A percentile compares a stretch with the other conserved stretches of the same genome.
These are phyloP conservation scores for Juglanconis sp. DNA, from an alignment of 2,329 filamentous ascomycete genomes.

Conservation along the genomic window DNA sequence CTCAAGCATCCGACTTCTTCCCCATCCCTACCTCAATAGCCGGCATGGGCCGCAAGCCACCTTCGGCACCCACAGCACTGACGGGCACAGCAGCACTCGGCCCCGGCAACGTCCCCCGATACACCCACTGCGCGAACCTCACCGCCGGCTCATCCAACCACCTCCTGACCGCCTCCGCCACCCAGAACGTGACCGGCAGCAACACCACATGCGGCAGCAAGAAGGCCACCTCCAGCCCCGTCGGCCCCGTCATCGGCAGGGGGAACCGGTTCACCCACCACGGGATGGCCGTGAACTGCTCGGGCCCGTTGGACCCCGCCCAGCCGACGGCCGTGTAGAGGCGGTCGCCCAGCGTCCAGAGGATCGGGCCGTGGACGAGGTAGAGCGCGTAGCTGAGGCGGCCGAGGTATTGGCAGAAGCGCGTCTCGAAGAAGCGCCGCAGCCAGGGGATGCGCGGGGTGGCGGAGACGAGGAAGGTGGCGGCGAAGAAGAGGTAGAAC, in stretches of 20 bases:
- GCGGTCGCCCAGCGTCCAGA: constrained; percentile 59
- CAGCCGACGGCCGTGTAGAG: constrained; percentile 62
- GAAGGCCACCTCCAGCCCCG: constrained; percentile 60
- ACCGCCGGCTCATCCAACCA: constrained; percentile 60
- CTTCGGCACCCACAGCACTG: background rate
- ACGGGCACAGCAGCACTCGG: background rate
- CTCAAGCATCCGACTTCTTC: constrained; percentile 12
- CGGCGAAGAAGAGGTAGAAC: constrained; percentile 64
- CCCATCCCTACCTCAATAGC: background rate
- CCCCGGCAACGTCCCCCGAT: constrained; percentile 41
- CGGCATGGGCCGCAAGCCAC: background rate
- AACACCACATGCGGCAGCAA: constrained; percentile 58
- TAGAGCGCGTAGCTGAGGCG: constrained; percentile 62
- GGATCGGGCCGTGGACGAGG: constrained; percentile 60
- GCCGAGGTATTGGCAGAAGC: constrained; percentile 60
- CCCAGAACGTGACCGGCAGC: constrained; percentile 56
- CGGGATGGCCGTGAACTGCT: constrained; percentile 48
- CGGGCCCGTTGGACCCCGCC: constrained; percentile 41
- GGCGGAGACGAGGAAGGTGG: constrained; percentile 52
- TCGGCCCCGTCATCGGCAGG: constrained; percentile 51
- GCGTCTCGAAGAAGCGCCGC: constrained; percentile 55
- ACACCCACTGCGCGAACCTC: constrained; percentile 54
- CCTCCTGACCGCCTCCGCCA: constrained; percentile 55
- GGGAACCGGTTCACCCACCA: constrained; percentile 56
- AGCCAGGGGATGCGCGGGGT: constrained; percentile 57